Base-by-base conservation (phyloP, 208 protist genomes). In the Leishmania major region DNA sequence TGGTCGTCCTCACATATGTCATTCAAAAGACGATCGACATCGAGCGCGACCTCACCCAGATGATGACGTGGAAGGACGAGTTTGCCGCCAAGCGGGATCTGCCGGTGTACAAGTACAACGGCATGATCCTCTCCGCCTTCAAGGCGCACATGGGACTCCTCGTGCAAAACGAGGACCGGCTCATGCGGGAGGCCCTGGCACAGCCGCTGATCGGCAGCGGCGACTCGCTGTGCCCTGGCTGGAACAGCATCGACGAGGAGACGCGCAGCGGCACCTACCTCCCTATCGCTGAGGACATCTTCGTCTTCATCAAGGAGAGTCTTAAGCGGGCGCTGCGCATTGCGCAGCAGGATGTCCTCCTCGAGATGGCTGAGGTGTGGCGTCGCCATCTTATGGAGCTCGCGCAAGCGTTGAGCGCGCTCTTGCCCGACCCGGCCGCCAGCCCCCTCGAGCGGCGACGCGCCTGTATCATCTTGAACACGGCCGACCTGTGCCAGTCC, bases 21-120 rank as follows among this genome's bases (percentile, higher is more conserved):
- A 90, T 99, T 40, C 94, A 98, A 70, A 98, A 98, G 69, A 98
- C 96, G 1, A 95, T 98, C 77, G 95, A 97, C 53, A 93, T 99
- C 75, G 98, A 99, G 88, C 92, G 94, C 53, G 93, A 98, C 67
- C 71, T 99, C 28, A 97, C 92, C 45, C 89, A 92, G 59, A 79
- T 88, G 78, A 96, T 98, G 88, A 87, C 90, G 55, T 94, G 89
- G 90, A 91, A 92, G 75, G 90, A 96, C 35, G 91, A 95, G 55
- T 94, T 96, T 79, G 84, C 91, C 2, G 87, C 84, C 8, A 69
- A 84, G 25, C 84, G 82, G 43, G 86, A 87, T 64, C 82, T 96
- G 17, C 92, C 94, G 17, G 88, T 95, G 74, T 97, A 98, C 86
- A 80, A 81, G 53, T 97, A 96, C 88, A 95, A 93, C 80, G 92